phyloP scores from a whole-genome alignment of 495 filamentous ascomycete species.

The Oidiodendron maius region DNA sequence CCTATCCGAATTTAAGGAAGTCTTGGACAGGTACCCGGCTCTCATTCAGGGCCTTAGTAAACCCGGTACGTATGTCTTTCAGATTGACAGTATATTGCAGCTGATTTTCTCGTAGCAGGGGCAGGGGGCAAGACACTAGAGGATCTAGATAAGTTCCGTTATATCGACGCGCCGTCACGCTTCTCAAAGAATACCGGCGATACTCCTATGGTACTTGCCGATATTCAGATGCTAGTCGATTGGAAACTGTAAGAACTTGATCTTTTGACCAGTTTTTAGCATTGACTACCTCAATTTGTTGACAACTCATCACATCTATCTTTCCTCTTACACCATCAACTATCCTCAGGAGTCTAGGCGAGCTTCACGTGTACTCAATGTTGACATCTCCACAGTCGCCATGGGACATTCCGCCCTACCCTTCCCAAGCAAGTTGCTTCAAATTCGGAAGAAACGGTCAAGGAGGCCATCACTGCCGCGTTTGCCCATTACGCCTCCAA shows the following conservation, averaged over 20 bases:
- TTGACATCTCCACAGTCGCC: constrained; percentile 28
- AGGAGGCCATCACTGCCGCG: constrained; percentile 40
- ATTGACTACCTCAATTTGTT: constrained; percentile 3
- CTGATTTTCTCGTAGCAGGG: constrained; percentile 13
- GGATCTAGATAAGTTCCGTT: constrained; percentile 43
- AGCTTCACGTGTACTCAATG: not conserved
- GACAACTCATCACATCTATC: not conserved
- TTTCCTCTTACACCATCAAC: constrained; percentile 3
- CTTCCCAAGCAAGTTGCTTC: constrained; percentile 59
- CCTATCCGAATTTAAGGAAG: constrained; percentile 16
- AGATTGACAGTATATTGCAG: not conserved
- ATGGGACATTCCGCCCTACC: constrained; percentile 65
- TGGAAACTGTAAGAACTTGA: constrained; percentile 66
- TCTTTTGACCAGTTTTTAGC: not conserved
- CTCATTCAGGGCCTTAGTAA: constrained; percentile 11
- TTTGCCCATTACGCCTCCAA: constrained; percentile 35
- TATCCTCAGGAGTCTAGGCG: too few species aligned
- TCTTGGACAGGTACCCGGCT: constrained; percentile 16
- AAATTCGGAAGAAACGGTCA: constrained; percentile 42
- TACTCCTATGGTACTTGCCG: constrained; percentile 22
- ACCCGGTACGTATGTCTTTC: constrained; percentile 8
- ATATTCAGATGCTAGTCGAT: constrained; percentile 52
- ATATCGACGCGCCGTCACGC: constrained; percentile 31
- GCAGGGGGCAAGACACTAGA: constrained; percentile 26
- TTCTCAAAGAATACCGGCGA: constrained; percentile 27